Evolutionary conservation across 495 filamentous ascomycete species (phyloP), one percentile per base, ranked within the genome.

Genomic region (Tuber microsphaerosporum): DNA sequence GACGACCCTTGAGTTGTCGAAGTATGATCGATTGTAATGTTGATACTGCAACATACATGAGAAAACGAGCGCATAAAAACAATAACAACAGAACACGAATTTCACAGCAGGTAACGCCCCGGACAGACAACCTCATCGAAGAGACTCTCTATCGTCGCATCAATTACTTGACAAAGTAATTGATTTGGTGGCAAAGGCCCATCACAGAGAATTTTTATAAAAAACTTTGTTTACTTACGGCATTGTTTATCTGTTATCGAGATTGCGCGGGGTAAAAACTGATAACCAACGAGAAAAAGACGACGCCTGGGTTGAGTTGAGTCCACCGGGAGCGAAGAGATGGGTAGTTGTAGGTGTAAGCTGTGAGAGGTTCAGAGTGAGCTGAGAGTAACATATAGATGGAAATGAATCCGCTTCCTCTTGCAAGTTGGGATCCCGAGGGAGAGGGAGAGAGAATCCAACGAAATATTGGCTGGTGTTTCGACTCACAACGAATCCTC

Each of bases 1-100:
- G 81, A 82, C 16, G 80, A 81, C 61, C 81, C 81, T 79, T 83
- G 76, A 48, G 81, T 83, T 65, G 81, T 83, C 17, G 81, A 83
- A 39, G 79, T 83, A 69, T 83, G 81, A 71, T 83, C 81, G 69
- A 83, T 83, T 39, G 78, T 82, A 70, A 83, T 83, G 70, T 83
- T 83, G 56, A 83, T 80, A 73, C 81, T 83, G 56, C 43, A 45
- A 48, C 41, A 39, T 46, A 75, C 56, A 65, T 65, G 56, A 65
- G 56, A 3, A 65, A 65, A 65, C 16, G 14, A 65, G 9, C 51
- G 20, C n/a, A 65, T 10, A 65, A 65, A 65, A 65, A 71, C 34
- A 71, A 44, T 31, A 44, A 44, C 4, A 44, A 43, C 10, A 43
- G 7, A 71, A 17, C 34, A 71, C 37, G 31, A 31, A 31, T 41